Evolutionary conservation across 2,329 filamentous ascomycete species (phyloP).

Genomic region (Xylaria sp.): DNA sequence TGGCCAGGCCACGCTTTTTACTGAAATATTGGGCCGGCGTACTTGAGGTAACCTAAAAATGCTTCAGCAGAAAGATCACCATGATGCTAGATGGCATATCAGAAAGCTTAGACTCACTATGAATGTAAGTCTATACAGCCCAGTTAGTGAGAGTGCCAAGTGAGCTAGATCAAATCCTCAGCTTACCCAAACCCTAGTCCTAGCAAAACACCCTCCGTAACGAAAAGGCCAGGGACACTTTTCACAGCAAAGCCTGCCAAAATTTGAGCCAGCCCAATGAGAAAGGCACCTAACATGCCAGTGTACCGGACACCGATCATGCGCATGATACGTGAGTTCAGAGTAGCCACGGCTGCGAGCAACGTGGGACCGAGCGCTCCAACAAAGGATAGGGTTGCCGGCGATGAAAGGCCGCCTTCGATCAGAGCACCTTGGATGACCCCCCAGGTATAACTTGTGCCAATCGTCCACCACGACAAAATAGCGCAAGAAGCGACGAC

Average conservation of each 20-base stretch:
- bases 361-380: constrained; percentile 36
- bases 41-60: constrained; percentile 55
- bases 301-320: constrained; percentile 34
- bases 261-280: constrained; percentile 36
- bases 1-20: constrained; percentile 63
- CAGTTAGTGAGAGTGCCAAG: constrained; percentile 17
- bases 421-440: constrained; percentile 38
- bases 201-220: constrained; percentile 41
- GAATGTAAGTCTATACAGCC: constrained; percentile 29
- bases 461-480: constrained; percentile 39
- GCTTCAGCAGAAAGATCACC: constrained; percentile 10
- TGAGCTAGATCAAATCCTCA: neutral
- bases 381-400: constrained; percentile 37
- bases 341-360: constrained; percentile 32
- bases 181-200: constrained; percentile 39
- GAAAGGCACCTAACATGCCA: constrained; percentile 30
- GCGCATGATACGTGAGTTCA: constrained; percentile 36
- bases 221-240: constrained; percentile 51
- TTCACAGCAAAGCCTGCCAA: constrained; percentile 50
- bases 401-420: constrained; percentile 33
- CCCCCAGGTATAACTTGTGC: constrained; percentile 39
- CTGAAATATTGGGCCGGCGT: constrained; percentile 66
- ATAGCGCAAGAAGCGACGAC: constrained; percentile 35
- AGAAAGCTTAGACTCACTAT: constrained; percentile 29
- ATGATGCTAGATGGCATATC: neutral